phyloP scores from a whole-genome alignment of 495 filamentous ascomycete genomes.

The Terfezia claveryi region DNA sequence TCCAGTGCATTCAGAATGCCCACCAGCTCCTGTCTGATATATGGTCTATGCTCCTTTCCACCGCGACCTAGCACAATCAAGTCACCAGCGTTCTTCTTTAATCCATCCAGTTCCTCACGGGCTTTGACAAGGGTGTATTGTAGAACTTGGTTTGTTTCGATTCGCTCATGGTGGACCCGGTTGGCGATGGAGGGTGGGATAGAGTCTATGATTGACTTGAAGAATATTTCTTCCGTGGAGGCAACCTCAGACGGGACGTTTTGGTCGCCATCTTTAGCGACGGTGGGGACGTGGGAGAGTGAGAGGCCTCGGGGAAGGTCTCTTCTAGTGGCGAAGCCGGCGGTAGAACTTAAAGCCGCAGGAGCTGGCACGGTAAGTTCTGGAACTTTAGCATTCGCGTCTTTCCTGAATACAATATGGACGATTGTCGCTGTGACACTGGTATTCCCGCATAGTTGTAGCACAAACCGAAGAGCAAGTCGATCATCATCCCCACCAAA shows the following conservation, averaged over 20 bases:
- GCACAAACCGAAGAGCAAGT: conserved; percentile 54
- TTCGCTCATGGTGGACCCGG: conserved; percentile 37
- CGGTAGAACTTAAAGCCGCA: conserved; percentile 4
- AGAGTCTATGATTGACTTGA: conserved; percentile 39
- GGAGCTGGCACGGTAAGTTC: conserved; percentile 16
- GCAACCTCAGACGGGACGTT: conserved; percentile 2
- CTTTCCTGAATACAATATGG: conserved; percentile 26
- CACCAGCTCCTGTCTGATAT: conserved; percentile 16
- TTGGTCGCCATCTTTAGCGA: conserved; percentile 14
- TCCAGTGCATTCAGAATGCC: conserved; percentile 9
- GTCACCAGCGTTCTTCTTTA: conserved; percentile 49
- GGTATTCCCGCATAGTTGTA: conserved; percentile 56
- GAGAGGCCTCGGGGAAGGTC: conserved; percentile 9
- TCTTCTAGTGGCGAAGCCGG: neutral
- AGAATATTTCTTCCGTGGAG: conserved; percentile 28
- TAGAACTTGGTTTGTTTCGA: conserved; percentile 12
- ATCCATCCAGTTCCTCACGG: conserved; percentile 36
- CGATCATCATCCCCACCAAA: conserved; percentile 71
- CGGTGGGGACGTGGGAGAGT: conserved; percentile 10
- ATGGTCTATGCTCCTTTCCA: conserved; percentile 4
- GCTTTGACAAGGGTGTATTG: conserved; percentile 26
- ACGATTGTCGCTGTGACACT: conserved; percentile 55
- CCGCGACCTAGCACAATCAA: conserved; percentile 53
- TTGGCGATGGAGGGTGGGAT: conserved; percentile 33
- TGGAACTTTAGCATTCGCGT: conserved; percentile 15